phyloP scores from a whole-genome alignment of 345 rosid genomes.

The Citropsis articulata region DNA sequence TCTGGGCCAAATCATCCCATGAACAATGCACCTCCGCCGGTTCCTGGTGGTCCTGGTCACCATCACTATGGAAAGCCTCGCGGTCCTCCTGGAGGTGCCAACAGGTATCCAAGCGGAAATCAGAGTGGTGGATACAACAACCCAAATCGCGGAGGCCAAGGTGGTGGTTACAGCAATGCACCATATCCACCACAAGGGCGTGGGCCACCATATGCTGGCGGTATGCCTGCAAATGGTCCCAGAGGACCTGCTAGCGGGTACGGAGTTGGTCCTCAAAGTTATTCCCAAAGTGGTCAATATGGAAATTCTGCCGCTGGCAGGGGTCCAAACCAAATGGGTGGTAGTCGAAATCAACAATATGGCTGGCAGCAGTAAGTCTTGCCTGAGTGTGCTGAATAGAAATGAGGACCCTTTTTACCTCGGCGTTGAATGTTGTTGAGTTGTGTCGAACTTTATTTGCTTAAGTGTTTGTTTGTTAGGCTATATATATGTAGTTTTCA shows the following conservation, averaged over 20 bases:
- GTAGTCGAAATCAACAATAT: constrained; percentile 83
- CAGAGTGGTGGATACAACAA: constrained; percentile 59
- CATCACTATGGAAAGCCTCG: constrained; percentile 54
- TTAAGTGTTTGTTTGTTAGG: neutral
- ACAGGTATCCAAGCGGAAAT: constrained; percentile 68
- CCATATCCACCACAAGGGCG: constrained; percentile 86
- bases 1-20: constrained; percentile 43
- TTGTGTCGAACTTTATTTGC: neutral
- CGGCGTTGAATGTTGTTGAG: neutral
- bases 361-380: constrained; percentile 57
- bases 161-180: constrained; percentile 65
- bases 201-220: constrained; percentile 68
- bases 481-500: neutral
- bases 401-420: neutral
- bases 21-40: constrained; percentile 41
- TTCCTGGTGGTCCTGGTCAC: constrained; percentile 43
- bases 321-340: constrained; percentile 81
- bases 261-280: constrained; percentile 74
- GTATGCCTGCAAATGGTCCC: constrained; percentile 61
- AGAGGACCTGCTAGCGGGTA: constrained; percentile 66
- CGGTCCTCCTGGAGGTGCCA: constrained; percentile 62
- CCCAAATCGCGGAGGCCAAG: constrained; percentile 43
- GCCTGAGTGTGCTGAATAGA: neutral
- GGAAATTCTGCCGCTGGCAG: constrained; percentile 74
- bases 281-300: constrained; percentile 72